Conservation (phyloP, 305 asterid genomes). For the Solanum hybrid region DNA sequence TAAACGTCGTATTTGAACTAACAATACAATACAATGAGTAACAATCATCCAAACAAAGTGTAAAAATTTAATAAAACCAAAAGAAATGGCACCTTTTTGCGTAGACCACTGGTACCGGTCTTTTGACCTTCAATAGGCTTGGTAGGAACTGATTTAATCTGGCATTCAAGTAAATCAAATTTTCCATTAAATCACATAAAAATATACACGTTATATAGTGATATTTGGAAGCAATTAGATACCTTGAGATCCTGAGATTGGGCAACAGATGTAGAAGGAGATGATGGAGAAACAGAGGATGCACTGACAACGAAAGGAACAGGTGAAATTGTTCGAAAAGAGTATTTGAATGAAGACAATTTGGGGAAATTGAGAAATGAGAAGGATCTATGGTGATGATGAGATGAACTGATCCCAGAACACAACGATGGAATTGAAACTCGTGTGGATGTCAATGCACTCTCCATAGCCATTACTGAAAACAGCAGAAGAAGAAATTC, state of each 20-base stretch:
- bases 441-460: neutral
- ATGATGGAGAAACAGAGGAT: constrained; percentile 31
- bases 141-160: constrained; percentile 66
- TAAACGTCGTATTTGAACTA: neutral
- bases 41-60: neutral
- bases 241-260: constrained; percentile 65
- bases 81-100: constrained; percentile 55
- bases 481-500: neutral
- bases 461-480: neutral
- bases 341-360: neutral
- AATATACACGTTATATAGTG: neutral
- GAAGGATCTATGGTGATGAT: constrained; percentile 12
- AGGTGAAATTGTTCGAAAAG: constrained; percentile 18
- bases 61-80: neutral
- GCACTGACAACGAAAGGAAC: constrained; percentile 25
- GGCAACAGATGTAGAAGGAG: constrained; percentile 43
- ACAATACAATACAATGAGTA: neutral
- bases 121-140: constrained; percentile 86
- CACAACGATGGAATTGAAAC: neutral
- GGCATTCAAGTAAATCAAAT: neutral
- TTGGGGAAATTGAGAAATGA: constrained; percentile 25
- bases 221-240: neutral
- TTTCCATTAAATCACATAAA: neutral
- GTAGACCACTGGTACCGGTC: constrained; percentile 94
- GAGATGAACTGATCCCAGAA: neutral